Evolutionary conservation across 2,329 filamentous ascomycete species (phyloP).

Genomic region (Penicillium sp.): DNA sequence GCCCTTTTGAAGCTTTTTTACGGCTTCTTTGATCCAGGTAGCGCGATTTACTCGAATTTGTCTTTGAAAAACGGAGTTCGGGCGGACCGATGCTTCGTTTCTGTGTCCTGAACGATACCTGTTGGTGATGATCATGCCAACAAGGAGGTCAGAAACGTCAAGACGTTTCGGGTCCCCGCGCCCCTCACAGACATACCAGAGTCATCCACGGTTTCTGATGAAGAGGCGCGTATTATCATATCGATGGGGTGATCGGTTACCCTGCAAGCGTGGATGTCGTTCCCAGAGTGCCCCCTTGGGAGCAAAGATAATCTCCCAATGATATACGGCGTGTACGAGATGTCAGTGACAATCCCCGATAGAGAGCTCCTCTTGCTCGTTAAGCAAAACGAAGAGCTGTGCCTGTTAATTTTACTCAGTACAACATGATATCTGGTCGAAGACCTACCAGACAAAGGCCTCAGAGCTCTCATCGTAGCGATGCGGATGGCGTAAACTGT

Average conservation of each 20-base stretch:
- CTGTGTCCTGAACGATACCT: constrained; percentile 6
- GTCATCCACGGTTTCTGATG: constrained; percentile 6
- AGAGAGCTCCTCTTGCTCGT: constrained; percentile 7
- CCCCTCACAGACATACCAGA: constrained; percentile 11
- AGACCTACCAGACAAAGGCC: not conserved
- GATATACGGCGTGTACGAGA: constrained; percentile 12
- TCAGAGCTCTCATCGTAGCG: not conserved
- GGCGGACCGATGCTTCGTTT: not conserved
- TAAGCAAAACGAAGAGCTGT: not conserved
- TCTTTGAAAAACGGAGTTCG: no score
- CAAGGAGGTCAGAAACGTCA: constrained; percentile 1
- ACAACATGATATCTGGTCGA: not conserved
- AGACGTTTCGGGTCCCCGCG: no score
- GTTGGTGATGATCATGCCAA: constrained; percentile 12
- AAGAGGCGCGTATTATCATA: not conserved
- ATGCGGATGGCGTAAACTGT: not conserved
- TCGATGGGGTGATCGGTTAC: constrained; percentile 12
- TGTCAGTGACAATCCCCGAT: not conserved
- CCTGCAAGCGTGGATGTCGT: constrained; percentile 11
- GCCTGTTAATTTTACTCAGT: not conserved
- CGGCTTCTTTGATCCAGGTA: constrained; percentile 1
- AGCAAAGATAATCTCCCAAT: constrained; percentile 17
- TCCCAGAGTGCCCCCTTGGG: constrained; percentile 2
- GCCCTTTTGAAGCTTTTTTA: not conserved
- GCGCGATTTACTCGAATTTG: not conserved